These are phyloP conservation scores for Candida succiphila DNA, from an alignment of 805 yeast genomes.

Conservation along the genomic window DNA sequence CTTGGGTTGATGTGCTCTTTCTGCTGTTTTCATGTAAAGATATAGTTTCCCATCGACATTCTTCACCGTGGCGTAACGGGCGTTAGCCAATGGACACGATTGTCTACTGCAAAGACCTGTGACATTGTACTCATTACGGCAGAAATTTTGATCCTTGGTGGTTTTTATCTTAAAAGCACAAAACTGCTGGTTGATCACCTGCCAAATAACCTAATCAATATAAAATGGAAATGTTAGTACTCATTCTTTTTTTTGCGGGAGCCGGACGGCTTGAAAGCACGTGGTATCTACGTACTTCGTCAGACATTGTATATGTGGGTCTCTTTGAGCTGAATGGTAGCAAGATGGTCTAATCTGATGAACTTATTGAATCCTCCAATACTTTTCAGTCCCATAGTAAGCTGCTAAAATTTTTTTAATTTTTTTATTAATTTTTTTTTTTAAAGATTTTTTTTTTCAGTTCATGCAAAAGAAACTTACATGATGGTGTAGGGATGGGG, in stretches of 20 bases:
- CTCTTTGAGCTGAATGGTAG: too few relatives aligned
- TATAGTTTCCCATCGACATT: constrained; percentile 71
- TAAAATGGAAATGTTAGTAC: too few relatives aligned
- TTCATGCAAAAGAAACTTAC: too few relatives aligned
- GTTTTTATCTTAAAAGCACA: constrained; percentile 92
- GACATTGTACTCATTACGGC: constrained; percentile 94
- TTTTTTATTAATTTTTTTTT: too few relatives aligned
- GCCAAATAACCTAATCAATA: constrained; percentile 78
- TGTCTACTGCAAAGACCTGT: constrained; percentile 88
- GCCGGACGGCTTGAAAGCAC: not conserved
- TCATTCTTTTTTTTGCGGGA: too few relatives aligned
- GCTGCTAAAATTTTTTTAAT: too few relatives aligned
- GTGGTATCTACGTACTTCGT: constrained; percentile 20
- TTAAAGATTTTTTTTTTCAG: too few relatives aligned
- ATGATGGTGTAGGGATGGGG: too few relatives aligned
- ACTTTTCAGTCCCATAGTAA: too few relatives aligned
- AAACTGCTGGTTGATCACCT: constrained; percentile 88
- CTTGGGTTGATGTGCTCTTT: constrained; percentile 92
- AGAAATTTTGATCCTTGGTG: constrained; percentile 81
- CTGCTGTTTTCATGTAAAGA: constrained; percentile 93
- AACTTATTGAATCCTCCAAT: too few relatives aligned
- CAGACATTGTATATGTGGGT: constrained; percentile 12
- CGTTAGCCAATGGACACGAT: constrained; percentile 94
- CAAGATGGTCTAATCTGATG: too few relatives aligned
- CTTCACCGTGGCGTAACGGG: constrained; percentile 82